These are phyloP conservation scores for Amanita exitialis DNA, from an alignment of 768 basidiomycete genomes.

Conservation along the genomic window DNA sequence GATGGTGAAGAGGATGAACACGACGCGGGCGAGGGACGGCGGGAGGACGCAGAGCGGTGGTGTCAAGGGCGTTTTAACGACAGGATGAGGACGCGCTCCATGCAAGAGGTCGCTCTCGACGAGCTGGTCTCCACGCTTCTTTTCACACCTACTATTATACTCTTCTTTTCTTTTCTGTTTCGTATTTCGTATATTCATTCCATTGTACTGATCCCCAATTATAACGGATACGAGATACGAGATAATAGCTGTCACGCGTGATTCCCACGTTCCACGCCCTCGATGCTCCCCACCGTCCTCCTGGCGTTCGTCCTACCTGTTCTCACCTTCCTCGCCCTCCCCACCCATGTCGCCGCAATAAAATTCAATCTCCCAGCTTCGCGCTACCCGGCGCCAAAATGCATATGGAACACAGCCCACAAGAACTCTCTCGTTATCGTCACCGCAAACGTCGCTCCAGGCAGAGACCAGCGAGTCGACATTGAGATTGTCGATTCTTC, in stretches of 20 bases:
- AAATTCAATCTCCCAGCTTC: slow-evolving; percentile 75
- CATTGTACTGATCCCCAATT: too few species aligned
- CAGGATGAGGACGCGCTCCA: slow-evolving; percentile 10
- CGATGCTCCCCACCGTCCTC: slow-evolving; percentile 7
- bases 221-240: too few species aligned
- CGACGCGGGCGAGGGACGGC: slow-evolving; percentile 64
- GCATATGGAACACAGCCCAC: slow-evolving; percentile 94
- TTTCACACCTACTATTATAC: background rate
- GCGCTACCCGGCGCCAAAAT: slow-evolving; percentile 69
- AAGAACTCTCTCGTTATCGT: slow-evolving; percentile 86
- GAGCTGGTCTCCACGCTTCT: too few species aligned
- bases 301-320: slow-evolving; percentile 16
- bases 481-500: slow-evolving; percentile 91
- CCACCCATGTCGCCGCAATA: slow-evolving; percentile 42
- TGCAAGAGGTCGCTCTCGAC: background rate
- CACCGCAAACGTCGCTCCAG: slow-evolving; percentile 84
- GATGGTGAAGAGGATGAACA: slow-evolving; percentile 49
- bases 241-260: too few species aligned
- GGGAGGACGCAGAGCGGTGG: slow-evolving; percentile 82
- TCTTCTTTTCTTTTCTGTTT: background rate
- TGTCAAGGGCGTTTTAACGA: slow-evolving; percentile 60
- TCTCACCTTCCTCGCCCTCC: slow-evolving; percentile 19
- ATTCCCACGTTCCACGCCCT: background rate
- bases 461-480: slow-evolving; percentile 74
- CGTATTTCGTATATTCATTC: background rate